Conservation (phyloP, 345 rosid genomes). For the Eucalyptus regnans region DNA sequence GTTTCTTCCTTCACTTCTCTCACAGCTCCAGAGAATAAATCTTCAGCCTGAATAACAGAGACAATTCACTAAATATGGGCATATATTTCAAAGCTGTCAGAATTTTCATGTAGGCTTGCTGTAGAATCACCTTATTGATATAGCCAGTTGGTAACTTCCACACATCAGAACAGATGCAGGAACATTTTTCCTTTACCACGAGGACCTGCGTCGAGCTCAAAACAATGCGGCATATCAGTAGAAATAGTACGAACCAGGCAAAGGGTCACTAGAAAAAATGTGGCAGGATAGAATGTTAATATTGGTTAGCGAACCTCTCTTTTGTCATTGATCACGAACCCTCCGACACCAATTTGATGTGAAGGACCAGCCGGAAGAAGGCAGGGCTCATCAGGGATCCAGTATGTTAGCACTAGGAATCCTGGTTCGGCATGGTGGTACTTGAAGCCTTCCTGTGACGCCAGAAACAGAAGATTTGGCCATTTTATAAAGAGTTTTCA, state of each 20-base stretch:
- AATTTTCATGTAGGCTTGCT: not conserved
- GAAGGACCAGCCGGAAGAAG: constrained; percentile 38
- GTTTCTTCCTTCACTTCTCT: constrained; percentile 62
- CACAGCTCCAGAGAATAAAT: constrained; percentile 29
- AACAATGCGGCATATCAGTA: not conserved
- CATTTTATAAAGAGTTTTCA: not conserved
- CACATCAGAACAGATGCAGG: constrained; percentile 21
- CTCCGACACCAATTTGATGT: constrained; percentile 39
- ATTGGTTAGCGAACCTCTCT: constrained; percentile 14
- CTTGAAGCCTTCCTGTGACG: constrained; percentile 26
- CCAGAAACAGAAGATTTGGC: not conserved
- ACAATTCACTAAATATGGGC: not conserved
- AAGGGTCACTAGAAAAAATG: not conserved
- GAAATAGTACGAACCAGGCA: not conserved
- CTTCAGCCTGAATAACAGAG: constrained; percentile 25
- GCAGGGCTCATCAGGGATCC: constrained; percentile 39
- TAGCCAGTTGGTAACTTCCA: constrained; percentile 56
- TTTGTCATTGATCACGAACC: constrained; percentile 25
- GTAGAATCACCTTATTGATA: constrained; percentile 24
- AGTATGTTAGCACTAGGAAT: constrained; percentile 34
- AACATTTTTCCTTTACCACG: constrained; percentile 38
- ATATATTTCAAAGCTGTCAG: not conserved
- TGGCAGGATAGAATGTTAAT: not conserved
- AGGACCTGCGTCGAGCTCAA: constrained; percentile 12
- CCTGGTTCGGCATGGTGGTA: constrained; percentile 49